Evolutionary conservation across 1,284 basidiomycete species (phyloP).

Genomic region (Ceratobasidium sp.): DNA sequence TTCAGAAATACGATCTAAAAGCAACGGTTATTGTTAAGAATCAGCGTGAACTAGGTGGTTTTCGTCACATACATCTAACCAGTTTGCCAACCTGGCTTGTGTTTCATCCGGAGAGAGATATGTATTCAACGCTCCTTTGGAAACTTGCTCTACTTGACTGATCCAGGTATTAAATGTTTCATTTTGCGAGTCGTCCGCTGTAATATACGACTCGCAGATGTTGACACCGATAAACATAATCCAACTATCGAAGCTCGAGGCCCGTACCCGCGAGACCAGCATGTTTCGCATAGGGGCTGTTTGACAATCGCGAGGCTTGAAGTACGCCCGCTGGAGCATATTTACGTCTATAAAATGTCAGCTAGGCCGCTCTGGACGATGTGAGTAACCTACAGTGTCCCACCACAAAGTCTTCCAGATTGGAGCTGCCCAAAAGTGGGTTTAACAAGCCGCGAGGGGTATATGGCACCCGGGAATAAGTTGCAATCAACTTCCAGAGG

Average conservation of each 20-base stretch:
- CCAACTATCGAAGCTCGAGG: neutral
- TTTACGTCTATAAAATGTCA: neutral
- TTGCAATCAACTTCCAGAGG: no score
- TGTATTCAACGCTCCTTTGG: neutral
- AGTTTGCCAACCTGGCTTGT: neutral
- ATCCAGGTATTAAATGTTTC: slow-evolving; percentile 4
- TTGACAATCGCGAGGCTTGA: neutral
- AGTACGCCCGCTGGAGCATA: neutral
- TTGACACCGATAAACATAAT: neutral
- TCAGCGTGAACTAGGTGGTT: no score
- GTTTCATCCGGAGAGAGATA: neutral
- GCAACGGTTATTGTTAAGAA: no score
- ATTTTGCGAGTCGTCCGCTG: neutral
- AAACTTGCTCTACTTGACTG: neutral
- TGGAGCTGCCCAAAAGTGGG: no score
- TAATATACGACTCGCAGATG: neutral
- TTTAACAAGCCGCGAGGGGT: no score
- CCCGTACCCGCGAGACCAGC: neutral
- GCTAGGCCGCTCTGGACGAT: no score
- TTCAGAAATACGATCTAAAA: neutral
- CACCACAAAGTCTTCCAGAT: no score
- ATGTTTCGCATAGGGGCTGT: neutral
- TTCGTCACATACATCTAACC: slow-evolving; percentile 1
- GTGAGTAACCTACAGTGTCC: neutral
- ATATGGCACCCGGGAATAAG: no score